phyloP scores from a whole-genome alignment of 805 yeast species.

The Kodamaea kaohsiungensis region DNA sequence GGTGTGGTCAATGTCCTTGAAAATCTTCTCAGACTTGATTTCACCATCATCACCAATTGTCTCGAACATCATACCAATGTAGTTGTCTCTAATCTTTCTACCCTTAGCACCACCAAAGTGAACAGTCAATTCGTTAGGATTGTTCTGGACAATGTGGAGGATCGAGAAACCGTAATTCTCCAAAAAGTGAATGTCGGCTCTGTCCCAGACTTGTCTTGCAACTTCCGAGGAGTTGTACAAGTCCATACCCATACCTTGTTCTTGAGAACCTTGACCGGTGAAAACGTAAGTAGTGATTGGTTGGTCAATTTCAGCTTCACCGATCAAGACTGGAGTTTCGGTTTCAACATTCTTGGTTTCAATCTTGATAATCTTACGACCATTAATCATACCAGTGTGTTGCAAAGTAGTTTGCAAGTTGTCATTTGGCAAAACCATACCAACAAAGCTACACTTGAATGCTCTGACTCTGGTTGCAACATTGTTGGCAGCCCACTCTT shows the following conservation, averaged over 20 bases:
- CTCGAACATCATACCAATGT: conserved; percentile 96
- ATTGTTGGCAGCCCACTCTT: conserved; percentile 98
- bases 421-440: conserved; percentile 98
- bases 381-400: conserved; percentile 98
- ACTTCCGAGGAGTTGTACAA: conserved; percentile 86
- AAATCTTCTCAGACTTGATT: conserved; percentile 88
- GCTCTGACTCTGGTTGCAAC: conserved; percentile 95
- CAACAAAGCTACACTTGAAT: conserved; percentile 85
- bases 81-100: conserved; percentile 90
- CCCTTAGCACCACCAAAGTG: conserved; percentile 99
- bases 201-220: conserved; percentile 96
- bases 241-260: conserved; percentile 99
- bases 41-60: conserved; percentile 83
- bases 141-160: conserved; percentile 89
- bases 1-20: conserved; percentile 82
- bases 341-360: conserved; percentile 84
- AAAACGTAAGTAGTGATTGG: conserved; percentile 95
- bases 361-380: conserved; percentile 94
- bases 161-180: conserved; percentile 96
- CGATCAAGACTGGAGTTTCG: conserved; percentile 73
- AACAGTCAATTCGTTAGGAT: conserved; percentile 92
- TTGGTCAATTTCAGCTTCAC: conserved; percentile 99
- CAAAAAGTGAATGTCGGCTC: conserved; percentile 92
- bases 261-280: conserved; percentile 99
- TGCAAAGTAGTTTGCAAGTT: conserved; percentile 82